Conservation (phyloP, 306 rosid genomes). For the Vachellia collinsii region DNA sequence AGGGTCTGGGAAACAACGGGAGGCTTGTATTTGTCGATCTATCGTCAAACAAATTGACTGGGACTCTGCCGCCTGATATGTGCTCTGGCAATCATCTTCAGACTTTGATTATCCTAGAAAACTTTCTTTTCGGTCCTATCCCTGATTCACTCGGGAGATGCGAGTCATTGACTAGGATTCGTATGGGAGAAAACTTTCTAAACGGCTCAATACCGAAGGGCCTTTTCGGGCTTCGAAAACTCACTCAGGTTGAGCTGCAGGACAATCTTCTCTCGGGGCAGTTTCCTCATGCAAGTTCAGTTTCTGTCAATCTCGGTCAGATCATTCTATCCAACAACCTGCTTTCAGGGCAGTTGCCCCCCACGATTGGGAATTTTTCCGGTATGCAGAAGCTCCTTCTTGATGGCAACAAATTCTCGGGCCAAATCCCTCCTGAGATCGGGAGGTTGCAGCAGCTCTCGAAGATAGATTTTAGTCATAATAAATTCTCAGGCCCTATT, state of each 20-base stretch:
- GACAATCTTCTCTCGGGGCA: slow-evolving; percentile 66
- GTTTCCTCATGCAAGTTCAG: slow-evolving; percentile 57
- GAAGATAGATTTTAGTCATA: slow-evolving; percentile 82
- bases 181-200: slow-evolving; percentile 86
- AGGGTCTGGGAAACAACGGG: slow-evolving; percentile 77
- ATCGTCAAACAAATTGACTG: slow-evolving; percentile 88
- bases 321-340: slow-evolving; percentile 80
- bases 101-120: slow-evolving; percentile 71
- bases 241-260: slow-evolving; percentile 86
- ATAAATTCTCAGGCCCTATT: slow-evolving; percentile 70
- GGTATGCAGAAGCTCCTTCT: slow-evolving; percentile 91
- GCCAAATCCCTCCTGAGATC: slow-evolving; percentile 77
- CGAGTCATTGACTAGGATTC: slow-evolving; percentile 67
- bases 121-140: slow-evolving; percentile 82
- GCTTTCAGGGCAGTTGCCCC: slow-evolving; percentile 75
- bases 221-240: slow-evolving; percentile 70
- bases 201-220: slow-evolving; percentile 92
- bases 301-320: slow-evolving; percentile 75
- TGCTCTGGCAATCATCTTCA: slow-evolving; percentile 76
- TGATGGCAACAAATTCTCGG: slow-evolving; percentile 82
- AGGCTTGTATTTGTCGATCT: slow-evolving; percentile 68
- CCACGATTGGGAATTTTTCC: slow-evolving; percentile 81
- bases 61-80: slow-evolving; percentile 75
- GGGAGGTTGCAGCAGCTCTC: slow-evolving; percentile 87
- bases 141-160: slow-evolving; percentile 86